Conservation (phyloP, 805 yeast species). For the Teunomyces barrocoloradensis region DNA sequence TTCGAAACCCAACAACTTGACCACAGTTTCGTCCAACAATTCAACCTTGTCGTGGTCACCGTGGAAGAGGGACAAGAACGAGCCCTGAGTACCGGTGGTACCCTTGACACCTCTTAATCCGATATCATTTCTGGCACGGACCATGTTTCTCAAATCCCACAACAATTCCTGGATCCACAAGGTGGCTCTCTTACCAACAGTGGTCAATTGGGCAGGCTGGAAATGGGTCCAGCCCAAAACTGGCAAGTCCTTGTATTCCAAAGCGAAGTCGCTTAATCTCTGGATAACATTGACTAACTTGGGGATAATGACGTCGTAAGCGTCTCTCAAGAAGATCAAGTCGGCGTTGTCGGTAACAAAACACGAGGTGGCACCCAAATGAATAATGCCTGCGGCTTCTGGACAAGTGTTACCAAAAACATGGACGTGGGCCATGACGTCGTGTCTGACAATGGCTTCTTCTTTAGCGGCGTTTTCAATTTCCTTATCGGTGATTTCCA, state of each 20-base stretch:
- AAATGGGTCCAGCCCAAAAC: constrained; percentile 99
- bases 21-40: constrained; percentile 85
- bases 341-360: constrained; percentile 98
- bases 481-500: constrained; percentile 88
- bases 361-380: constrained; percentile 97
- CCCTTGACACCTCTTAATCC: constrained; percentile 99
- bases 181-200: constrained; percentile 97
- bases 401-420: constrained; percentile 92
- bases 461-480: constrained; percentile 84
- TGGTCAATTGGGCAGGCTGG: constrained; percentile 98
- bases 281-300: constrained; percentile 94
- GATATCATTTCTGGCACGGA: constrained; percentile 92
- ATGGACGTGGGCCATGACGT: constrained; percentile 99
- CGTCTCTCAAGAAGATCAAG: constrained; percentile 92
- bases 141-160: constrained; percentile 96
- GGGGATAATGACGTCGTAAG: constrained; percentile 88
- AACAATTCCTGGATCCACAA: constrained; percentile 96
- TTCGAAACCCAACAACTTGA: constrained; percentile 88
- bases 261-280: constrained; percentile 83
- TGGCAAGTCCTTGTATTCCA: constrained; percentile 91
- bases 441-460: constrained; percentile 98
- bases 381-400: constrained; percentile 96
- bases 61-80: constrained; percentile 90
- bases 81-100: constrained; percentile 98
- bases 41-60: constrained; percentile 98